These are phyloP conservation scores for Dimocarpus longan DNA, from an alignment of 345 rosid species.

Conservation along the genomic window DNA sequence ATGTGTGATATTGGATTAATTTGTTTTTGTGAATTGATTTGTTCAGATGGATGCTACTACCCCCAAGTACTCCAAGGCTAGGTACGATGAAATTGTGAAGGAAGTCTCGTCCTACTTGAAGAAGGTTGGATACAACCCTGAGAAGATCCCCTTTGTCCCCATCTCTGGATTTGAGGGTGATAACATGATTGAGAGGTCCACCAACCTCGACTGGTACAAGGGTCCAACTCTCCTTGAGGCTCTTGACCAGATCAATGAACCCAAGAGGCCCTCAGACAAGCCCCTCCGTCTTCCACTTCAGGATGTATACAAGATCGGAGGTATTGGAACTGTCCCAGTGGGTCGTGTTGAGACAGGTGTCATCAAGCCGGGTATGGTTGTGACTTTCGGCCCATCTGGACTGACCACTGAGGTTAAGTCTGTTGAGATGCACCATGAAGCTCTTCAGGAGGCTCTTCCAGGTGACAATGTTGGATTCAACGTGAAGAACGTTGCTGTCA, in stretches of 20 bases:
- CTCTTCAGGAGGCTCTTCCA: slow-evolving; percentile 43
- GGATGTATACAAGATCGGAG: slow-evolving; percentile 44
- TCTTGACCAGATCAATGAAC: slow-evolving; percentile 52
- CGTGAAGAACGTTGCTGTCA: slow-evolving; percentile 20
- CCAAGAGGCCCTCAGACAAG: slow-evolving; percentile 38
- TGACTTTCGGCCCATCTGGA: slow-evolving; percentile 39
- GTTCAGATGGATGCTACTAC: slow-evolving; percentile 54
- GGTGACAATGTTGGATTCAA: slow-evolving; percentile 51
- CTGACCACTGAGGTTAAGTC: slow-evolving; percentile 44
- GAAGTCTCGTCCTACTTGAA: slow-evolving; percentile 55
- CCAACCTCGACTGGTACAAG: slow-evolving; percentile 59
- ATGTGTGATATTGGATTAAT: not conserved
- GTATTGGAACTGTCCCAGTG: slow-evolving; percentile 44
- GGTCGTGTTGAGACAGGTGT: slow-evolving; percentile 43
- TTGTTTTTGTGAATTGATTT: not conserved
- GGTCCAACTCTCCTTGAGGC: slow-evolving; percentile 56
- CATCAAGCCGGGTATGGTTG: slow-evolving; percentile 39
- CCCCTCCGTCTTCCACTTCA: slow-evolving; percentile 41
- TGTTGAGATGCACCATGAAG: slow-evolving; percentile 47
- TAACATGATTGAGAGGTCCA: slow-evolving; percentile 62
- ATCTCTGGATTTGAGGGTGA: slow-evolving; percentile 61
- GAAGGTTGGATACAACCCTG: slow-evolving; percentile 64
- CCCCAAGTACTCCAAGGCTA: slow-evolving; percentile 54
- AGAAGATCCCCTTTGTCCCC: slow-evolving; percentile 53
- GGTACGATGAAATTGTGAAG: slow-evolving; percentile 52